phyloP scores from a whole-genome alignment of 371 early-diverging fungal species.

The Mucor piriformis region DNA sequence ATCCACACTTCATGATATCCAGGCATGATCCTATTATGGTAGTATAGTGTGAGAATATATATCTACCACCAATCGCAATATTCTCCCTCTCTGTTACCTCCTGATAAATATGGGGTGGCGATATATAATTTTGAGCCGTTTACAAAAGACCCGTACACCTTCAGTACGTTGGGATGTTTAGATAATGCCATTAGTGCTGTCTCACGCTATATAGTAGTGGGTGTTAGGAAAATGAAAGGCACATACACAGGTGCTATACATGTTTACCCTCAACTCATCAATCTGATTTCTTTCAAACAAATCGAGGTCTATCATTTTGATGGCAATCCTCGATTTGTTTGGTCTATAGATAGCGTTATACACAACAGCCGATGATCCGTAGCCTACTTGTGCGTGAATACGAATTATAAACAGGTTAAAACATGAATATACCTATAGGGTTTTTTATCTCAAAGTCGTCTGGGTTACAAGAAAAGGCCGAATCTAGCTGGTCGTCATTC shows the following conservation, averaged over 20 bases:
- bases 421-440: conserved; percentile 28
- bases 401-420: too few species aligned
- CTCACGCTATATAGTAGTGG: conserved; percentile 58
- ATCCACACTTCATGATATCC: conserved; percentile 84
- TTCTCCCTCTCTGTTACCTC: background rate
- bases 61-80: background rate
- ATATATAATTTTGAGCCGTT: conserved; percentile 77
- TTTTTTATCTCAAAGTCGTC: conserved; percentile 50
- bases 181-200: conserved; percentile 86
- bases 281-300: conserved; percentile 93
- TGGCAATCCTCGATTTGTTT: conserved; percentile 67
- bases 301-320: conserved; percentile 91
- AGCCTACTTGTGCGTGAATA: conserved; percentile 54
- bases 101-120: conserved; percentile 79
- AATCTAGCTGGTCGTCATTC: background rate
- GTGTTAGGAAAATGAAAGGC: too few species aligned
- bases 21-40: conserved; percentile 72
- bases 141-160: conserved; percentile 85
- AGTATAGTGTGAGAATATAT: background rate
- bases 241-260: too few species aligned
- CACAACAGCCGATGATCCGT: conserved; percentile 88
- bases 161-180: conserved; percentile 82
- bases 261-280: conserved; percentile 78
- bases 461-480: conserved; percentile 3
- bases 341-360: conserved; percentile 81